Evolutionary conservation across 371 early-diverging fungal species (phyloP), one percentile per base, ranked within the genome.

Genomic region (Circinella umbellata): DNA sequence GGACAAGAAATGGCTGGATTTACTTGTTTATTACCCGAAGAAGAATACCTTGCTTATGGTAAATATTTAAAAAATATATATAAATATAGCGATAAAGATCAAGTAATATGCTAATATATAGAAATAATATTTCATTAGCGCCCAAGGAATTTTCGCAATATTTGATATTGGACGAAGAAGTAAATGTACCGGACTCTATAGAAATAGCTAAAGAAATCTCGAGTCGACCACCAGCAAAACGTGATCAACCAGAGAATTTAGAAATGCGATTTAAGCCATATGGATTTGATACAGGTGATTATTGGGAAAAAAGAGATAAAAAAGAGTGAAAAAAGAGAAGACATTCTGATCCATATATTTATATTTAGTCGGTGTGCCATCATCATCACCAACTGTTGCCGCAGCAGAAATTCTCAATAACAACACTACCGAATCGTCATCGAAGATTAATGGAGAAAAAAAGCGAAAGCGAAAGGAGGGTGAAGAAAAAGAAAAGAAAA

Each of bases 1-100:
- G 85, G 85, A 46, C 81, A 82, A 51, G 85, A 82, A 68, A 82
- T 85, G 85, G n/a, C 70, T 47, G 76, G 75, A 9, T 78, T 85
- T 39, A 70, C 78, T 38, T 80, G 80, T 49, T 60, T 85, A 36
- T 65, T 81, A 2, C 85, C 85, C 70, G 48, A 69, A 76, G 73
- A 77, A 36, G 82, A 80, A 63, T 69, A 77, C 36, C 65, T 80
- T 20, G 73, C 47, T 3, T 76, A 73, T 66, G 76, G 81, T 83
- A 79, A 74, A 14, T 46, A 35, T 9, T 47, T 20, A 10, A 48
- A 27, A 27, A 27, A 27, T 27, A 37, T 18, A 4, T 61, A 37
- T 51, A n/a, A 37, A n/a, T 57, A 53, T 14, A 39, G 11, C n/a
- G 46, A 6, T 55, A 61, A 49, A 42, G 27, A 27, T 27, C 27